Conservation (phyloP, 176 grass and related monocot genomes). For the Triticum aestivum region DNA sequence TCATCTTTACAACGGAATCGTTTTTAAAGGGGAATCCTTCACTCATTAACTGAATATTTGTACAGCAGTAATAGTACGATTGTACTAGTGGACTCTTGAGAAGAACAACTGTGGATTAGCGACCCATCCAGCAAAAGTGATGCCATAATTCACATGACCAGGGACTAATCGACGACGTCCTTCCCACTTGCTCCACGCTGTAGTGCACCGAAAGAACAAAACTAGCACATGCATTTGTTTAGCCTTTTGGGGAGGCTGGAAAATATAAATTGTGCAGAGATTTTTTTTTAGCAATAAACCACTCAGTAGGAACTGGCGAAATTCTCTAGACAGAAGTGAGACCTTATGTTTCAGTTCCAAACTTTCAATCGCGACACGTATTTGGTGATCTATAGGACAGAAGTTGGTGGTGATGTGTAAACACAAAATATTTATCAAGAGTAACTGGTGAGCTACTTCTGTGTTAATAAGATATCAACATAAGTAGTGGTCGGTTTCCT, state of each 20-base stretch:
- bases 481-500: neutral
- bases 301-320: too few relatives aligned
- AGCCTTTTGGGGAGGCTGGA: neutral
- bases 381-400: neutral
- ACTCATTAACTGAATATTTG: neutral
- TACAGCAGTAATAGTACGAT: neutral
- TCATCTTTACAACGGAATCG: neutral
- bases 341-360: too few relatives aligned
- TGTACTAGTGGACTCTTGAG: neutral
- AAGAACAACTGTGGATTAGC: neutral
- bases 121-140: neutral
- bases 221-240: neutral
- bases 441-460: neutral
- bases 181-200: neutral
- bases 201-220: neutral
- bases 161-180: neutral
- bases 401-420: slow-evolving; percentile 8
- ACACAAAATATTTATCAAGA: neutral
- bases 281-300: neutral
- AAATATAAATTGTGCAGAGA: neutral
- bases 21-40: neutral
- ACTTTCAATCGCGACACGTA: neutral
- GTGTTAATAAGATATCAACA: neutral
- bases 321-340: too few relatives aligned
- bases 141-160: slow-evolving; percentile 9